phyloP scores from a whole-genome alignment of 768 basidiomycete species.

The Atractiella rhizophila region DNA sequence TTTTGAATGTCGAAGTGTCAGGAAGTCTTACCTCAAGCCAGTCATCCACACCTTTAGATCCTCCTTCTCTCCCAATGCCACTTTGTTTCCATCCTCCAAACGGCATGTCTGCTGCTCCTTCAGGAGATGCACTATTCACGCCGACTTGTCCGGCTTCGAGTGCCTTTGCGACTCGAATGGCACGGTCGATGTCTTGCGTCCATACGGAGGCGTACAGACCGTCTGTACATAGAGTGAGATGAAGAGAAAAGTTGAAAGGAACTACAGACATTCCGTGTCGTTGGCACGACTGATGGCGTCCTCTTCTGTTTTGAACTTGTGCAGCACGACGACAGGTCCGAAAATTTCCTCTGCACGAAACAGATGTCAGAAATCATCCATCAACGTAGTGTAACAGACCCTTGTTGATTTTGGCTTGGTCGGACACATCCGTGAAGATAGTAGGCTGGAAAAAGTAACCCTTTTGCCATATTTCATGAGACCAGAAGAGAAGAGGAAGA shows the following conservation, averaged over 20 bases:
- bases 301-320: background rate
- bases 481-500: background rate
- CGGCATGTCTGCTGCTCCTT: background rate
- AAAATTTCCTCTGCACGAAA: constrained; percentile 8
- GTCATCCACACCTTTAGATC: background rate
- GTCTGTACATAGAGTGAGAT: too few species aligned
- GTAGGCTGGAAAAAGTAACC: constrained; percentile 52
- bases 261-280: too few species aligned
- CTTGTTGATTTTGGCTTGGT: constrained; percentile 44
- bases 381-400: too few species aligned
- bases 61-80: background rate
- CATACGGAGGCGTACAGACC: constrained; percentile 1
- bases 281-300: background rate
- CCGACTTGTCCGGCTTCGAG: constrained; percentile 1
- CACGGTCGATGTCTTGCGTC: background rate
- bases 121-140: background rate
- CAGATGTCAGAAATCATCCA: too few species aligned
- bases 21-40: too few species aligned
- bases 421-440: constrained; percentile 39
- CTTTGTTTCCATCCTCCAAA: background rate
- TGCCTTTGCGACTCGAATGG: background rate
- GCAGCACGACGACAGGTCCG: constrained; percentile 1
- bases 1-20: too few species aligned
- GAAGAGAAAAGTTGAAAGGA: too few species aligned
- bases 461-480: too few species aligned